Conservation (phyloP, 441 rosid species). For the Adansonia rubrostipa region DNA sequence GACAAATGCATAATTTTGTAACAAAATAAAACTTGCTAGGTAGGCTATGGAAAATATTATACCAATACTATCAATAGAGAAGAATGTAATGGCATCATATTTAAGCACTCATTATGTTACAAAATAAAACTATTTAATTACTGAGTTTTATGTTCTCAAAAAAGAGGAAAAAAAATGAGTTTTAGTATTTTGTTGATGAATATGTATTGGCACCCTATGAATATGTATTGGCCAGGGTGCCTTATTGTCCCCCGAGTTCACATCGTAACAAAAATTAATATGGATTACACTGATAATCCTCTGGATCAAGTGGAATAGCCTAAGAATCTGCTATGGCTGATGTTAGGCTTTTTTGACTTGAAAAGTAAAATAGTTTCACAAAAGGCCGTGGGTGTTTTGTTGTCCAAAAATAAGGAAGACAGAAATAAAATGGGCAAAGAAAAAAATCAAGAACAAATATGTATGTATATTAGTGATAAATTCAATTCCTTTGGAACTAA, state of each 20-base stretch:
- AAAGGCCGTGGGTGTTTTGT: not conserved
- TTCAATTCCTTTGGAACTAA: not conserved
- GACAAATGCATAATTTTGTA: not conserved
- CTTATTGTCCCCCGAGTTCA: too few species aligned
- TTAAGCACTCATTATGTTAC: not conserved
- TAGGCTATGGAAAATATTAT: not conserved
- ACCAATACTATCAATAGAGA: not conserved
- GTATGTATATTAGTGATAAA: not conserved
- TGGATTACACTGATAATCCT: not conserved
- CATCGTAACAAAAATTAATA: not conserved
- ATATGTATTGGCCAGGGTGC: not conserved
- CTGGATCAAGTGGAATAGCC: too few species aligned
- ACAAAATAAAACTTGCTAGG: not conserved
- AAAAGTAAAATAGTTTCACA: constrained; percentile 10
- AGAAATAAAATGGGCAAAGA: not conserved
- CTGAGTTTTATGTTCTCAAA: not conserved
- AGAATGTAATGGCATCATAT: too few species aligned
- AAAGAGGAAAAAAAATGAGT: too few species aligned
- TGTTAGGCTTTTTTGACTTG: not conserved
- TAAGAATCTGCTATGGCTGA: not conserved
- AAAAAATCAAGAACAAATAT: not conserved
- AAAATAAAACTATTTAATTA: not conserved
- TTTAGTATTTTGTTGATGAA: too few species aligned
- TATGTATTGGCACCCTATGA: not conserved
- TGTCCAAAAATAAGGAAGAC: not conserved